Conservation (phyloP, 2,329 filamentous ascomycete species). For the Cladosporium sp. region DNA sequence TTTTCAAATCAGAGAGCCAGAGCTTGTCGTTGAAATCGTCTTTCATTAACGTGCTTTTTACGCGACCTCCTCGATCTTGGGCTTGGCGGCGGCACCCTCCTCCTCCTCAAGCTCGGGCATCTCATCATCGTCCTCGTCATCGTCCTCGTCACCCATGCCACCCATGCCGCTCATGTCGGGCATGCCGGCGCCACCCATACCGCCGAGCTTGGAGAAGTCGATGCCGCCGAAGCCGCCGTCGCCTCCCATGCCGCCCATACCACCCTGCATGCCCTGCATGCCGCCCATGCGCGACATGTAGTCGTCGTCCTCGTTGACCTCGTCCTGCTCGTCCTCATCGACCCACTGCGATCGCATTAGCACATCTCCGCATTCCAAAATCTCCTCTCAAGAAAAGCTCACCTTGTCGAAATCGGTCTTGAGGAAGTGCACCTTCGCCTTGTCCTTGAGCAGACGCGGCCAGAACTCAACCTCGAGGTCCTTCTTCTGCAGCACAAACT, state of each 20-base stretch:
- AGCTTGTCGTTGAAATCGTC: not conserved
- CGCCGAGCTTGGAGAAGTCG: conserved; percentile 43
- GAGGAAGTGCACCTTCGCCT: conserved; percentile 86
- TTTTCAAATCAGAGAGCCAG: not conserved
- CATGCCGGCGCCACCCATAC: conserved; percentile 45
- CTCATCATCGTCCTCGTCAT: conserved; percentile 64
- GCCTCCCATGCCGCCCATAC: conserved; percentile 33
- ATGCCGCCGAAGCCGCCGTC: conserved; percentile 46
- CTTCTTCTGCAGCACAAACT: conserved; percentile 95
- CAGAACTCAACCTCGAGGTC: conserved; percentile 91
- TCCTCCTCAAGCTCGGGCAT: conserved; percentile 76
- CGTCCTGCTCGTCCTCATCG: conserved; percentile 97
- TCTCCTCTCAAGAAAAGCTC: conserved; percentile 26
- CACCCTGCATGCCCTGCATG: conserved; percentile 43
- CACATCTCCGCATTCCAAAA: not conserved
- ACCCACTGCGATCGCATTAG: conserved; percentile 62
- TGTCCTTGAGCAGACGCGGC: conserved; percentile 88
- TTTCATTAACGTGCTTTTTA: conserved; percentile 17
- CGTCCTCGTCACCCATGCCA: conserved; percentile 37
- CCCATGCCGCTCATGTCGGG: conserved; percentile 36
- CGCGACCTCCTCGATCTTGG: conserved; percentile 47
- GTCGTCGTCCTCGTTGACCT: conserved; percentile 74
- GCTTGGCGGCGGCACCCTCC: conserved; percentile 30
- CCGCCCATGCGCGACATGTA: conserved; percentile 49
- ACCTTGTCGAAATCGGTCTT: conserved; percentile 99